phyloP scores from a whole-genome alignment of 768 basidiomycete genomes.

The Suillus lakei region DNA sequence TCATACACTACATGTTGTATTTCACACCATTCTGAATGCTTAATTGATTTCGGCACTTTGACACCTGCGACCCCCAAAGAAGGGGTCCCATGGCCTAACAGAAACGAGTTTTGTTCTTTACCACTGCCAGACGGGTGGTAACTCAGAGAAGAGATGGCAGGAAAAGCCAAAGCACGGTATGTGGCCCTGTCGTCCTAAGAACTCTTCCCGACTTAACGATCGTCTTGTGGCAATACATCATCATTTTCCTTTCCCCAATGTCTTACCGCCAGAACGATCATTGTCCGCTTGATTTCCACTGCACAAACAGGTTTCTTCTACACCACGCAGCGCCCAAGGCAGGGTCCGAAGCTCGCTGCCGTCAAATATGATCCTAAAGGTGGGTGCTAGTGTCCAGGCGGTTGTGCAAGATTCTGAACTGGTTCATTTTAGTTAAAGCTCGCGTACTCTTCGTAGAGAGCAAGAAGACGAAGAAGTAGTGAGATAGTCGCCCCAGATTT shows the following conservation, averaged over 20 bases:
- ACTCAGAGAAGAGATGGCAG: constrained; percentile 49
- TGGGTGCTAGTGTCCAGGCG: constrained; percentile 39
- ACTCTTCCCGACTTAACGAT: neutral
- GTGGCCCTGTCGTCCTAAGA: neutral
- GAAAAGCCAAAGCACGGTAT: constrained; percentile 62
- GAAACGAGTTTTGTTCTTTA: neutral
- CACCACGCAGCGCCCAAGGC: constrained; percentile 75
- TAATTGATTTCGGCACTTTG: neutral
- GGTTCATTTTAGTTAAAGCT: constrained; percentile 54
- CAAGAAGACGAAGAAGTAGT: constrained; percentile 70
- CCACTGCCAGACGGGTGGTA: neutral
- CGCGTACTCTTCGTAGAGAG: constrained; percentile 82
- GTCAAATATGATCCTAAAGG: constrained; percentile 92
- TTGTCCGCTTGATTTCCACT: constrained; percentile 88
- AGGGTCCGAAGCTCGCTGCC: constrained; percentile 81
- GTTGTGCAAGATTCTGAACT: constrained; percentile 2
- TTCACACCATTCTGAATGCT: too few relatives aligned
- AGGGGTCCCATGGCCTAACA: neutral
- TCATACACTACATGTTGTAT: too few relatives aligned
- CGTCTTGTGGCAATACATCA: neutral
- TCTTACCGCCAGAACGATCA: constrained; percentile 62
- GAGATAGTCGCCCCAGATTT: neutral
- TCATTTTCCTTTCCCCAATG: neutral
- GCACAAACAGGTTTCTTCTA: constrained; percentile 94
- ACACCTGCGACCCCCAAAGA: neutral